These are phyloP conservation scores for Podila clonocystis DNA, from an alignment of 192 early-diverging fungal species.

Conservation along the genomic window DNA sequence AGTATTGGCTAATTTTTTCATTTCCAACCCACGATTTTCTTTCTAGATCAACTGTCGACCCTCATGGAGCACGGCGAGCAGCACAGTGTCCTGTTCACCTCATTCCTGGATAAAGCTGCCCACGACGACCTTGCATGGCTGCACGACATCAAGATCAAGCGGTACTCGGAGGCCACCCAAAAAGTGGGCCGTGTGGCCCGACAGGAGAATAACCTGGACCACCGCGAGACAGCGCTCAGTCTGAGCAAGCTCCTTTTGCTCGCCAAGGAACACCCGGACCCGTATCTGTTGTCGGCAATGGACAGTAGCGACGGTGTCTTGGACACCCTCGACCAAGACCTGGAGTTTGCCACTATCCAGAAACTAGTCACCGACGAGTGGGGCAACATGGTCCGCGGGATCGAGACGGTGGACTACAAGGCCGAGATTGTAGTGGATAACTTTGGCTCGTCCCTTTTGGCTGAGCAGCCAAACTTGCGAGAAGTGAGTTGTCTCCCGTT, in stretches of 20 bases:
- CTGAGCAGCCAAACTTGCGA: slow-evolving; percentile 14
- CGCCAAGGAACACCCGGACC: background rate
- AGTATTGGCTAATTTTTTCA: background rate
- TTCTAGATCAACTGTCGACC: slow-evolving; percentile 12
- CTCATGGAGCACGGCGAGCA: slow-evolving; percentile 30
- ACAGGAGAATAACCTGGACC: slow-evolving; percentile 34
- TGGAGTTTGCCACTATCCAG: slow-evolving; percentile 36
- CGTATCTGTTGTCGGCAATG: too few species aligned
- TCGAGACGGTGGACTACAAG: slow-evolving; percentile 19
- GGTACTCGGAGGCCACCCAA: slow-evolving; percentile 18
- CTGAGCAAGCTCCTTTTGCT: slow-evolving; percentile 39
- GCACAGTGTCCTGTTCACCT: slow-evolving; percentile 30
- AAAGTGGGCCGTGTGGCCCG: slow-evolving; percentile 24
- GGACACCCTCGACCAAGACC: slow-evolving; percentile 19
- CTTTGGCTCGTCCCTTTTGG: slow-evolving; percentile 17
- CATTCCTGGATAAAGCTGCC: slow-evolving; percentile 24
- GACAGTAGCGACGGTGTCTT: background rate
- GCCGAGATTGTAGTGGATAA: slow-evolving; percentile 9
- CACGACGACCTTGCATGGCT: slow-evolving; percentile 40
- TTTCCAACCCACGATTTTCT: background rate
- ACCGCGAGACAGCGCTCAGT: slow-evolving; percentile 26
- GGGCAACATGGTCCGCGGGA: slow-evolving; percentile 1
- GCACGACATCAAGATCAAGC: slow-evolving; percentile 46
- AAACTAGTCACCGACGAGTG: slow-evolving; percentile 26
- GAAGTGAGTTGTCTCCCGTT: slow-evolving; percentile 7